Base-by-base conservation (phyloP, 73 alveolate species). In the Paramecium primaurelia region DNA sequence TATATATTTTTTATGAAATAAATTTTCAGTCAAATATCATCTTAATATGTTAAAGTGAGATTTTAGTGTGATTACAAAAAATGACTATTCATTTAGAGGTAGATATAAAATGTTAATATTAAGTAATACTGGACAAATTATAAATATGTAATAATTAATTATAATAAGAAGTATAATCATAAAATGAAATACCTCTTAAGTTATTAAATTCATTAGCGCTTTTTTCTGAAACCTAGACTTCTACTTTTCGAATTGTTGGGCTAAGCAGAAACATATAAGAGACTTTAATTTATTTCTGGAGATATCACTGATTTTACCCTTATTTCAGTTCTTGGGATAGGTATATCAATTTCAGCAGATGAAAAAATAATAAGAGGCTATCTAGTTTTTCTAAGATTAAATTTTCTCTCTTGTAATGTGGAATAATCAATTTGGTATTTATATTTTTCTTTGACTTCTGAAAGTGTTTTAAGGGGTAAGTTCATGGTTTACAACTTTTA, bases 341-440 rank as follows among this genome's bases (percentile, higher is more conserved):
- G 25, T 12, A 64, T 11, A 4, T 64, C 84, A 28, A 64, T 64
- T 25, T 64, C 84, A 25, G 47, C 84, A 25, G 84, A 32, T 32
- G 84, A 64, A 64, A 64, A 64, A 0, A 64, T 64, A 32, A 64
- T 64, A 25, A 64, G 47, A 32, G 84, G 84, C 28, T 64, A 32
- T 64, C 84, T 12, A 64, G 84, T 64, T 64, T 64, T 64, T 26
- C 84, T 64, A 28, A 64, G 84, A 64, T 64, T 64, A 11, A 64
- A 64, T 64, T 64, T 64, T 64, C 84, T 64, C 30, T 64, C 84
- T 26, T 64, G 28, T 3, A 64, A 34, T 64, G 84, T 64, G 9
- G 84, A 64, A 64, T 64, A 64, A 34, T 64, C 84, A 34, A 64
- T 64, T 34, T 64, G 28, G 28, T 32, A 64, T 64, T 64, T 32